These are phyloP conservation scores for Fagopyrum homotropicum DNA, from an alignment of 148 eudicot genomes.

Conservation along the genomic window DNA sequence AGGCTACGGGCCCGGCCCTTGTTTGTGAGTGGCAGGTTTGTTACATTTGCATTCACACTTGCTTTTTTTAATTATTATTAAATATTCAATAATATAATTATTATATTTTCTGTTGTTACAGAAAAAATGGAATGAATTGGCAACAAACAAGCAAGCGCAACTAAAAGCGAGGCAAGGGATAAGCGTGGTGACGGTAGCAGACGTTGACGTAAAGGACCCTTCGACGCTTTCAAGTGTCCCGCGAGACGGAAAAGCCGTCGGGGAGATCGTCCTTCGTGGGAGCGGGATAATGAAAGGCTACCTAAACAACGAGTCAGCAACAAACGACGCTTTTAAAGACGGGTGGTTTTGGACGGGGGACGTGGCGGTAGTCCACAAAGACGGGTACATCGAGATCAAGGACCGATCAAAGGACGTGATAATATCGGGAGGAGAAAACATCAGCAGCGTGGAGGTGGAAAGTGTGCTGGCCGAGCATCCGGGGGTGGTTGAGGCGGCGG, in stretches of 20 bases:
- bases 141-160: constrained; percentile 24
- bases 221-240: constrained; percentile 44
- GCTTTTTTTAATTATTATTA: not conserved
- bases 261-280: constrained; percentile 70
- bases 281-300: constrained; percentile 93
- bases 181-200: constrained; percentile 48
- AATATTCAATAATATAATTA: not conserved
- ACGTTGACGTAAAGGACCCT: constrained; percentile 52
- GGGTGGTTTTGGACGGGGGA: constrained; percentile 89
- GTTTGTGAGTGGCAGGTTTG: constrained; percentile 69
- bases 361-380: constrained; percentile 65
- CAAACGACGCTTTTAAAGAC: constrained; percentile 35
- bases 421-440: constrained; percentile 86
- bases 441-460: constrained; percentile 81
- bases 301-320: constrained; percentile 44
- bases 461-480: constrained; percentile 38
- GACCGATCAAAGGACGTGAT: constrained; percentile 78
- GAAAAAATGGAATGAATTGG: constrained; percentile 46
- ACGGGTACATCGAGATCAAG: constrained; percentile 75
- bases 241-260: constrained; percentile 50
- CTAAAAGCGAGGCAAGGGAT: constrained; percentile 79
- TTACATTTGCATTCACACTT: not conserved
- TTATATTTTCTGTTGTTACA: constrained; percentile 6
- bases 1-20: constrained; percentile 83
- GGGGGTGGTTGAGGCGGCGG: constrained; percentile 56